Evolutionary conservation across 116 monocot species (phyloP).

Genomic region (Posidonia oceanica): DNA sequence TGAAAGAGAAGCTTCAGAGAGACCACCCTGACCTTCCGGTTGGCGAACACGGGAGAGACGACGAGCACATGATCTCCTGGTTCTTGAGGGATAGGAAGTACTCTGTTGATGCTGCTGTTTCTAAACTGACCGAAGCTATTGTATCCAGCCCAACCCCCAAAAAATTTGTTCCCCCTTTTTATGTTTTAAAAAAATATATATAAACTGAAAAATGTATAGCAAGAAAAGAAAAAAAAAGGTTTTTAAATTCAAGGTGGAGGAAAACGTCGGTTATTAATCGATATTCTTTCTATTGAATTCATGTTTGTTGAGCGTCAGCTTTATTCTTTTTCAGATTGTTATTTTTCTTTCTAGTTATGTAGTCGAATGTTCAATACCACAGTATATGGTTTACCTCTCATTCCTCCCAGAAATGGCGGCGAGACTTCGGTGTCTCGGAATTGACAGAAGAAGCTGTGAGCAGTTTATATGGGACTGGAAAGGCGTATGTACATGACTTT

Average conservation of each 20-base stretch:
- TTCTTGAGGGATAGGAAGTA: slow-evolving; percentile 82
- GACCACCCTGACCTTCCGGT: slow-evolving; percentile 47
- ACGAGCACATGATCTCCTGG: slow-evolving; percentile 87
- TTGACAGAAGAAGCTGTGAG: slow-evolving; percentile 66
- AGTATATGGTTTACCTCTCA: slow-evolving; percentile 14
- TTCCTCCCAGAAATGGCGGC: slow-evolving; percentile 66
- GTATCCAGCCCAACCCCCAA: slow-evolving; percentile 39
- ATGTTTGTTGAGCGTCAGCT: too few species aligned
- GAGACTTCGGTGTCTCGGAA: slow-evolving; percentile 69
- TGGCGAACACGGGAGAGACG: slow-evolving; percentile 80
- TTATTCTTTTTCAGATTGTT: too few species aligned
- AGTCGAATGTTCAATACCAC: too few species aligned
- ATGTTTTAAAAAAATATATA: too few species aligned
- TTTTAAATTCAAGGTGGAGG: too few species aligned
- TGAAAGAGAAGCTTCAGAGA: slow-evolving; percentile 58
- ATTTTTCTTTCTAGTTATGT: too few species aligned
- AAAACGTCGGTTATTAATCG: too few species aligned
- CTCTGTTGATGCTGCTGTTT: slow-evolving; percentile 53
- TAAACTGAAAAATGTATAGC: too few species aligned
- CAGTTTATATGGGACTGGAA: slow-evolving; percentile 59
- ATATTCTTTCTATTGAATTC: too few species aligned
- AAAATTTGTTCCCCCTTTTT: too few species aligned
- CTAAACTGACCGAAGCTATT: slow-evolving; percentile 80
- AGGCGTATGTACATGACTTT: slow-evolving; percentile 82
- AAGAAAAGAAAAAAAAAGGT: too few species aligned